Evolutionary conservation across 345 rosid species (phyloP).

Genomic region (Durio zibethinus): DNA sequence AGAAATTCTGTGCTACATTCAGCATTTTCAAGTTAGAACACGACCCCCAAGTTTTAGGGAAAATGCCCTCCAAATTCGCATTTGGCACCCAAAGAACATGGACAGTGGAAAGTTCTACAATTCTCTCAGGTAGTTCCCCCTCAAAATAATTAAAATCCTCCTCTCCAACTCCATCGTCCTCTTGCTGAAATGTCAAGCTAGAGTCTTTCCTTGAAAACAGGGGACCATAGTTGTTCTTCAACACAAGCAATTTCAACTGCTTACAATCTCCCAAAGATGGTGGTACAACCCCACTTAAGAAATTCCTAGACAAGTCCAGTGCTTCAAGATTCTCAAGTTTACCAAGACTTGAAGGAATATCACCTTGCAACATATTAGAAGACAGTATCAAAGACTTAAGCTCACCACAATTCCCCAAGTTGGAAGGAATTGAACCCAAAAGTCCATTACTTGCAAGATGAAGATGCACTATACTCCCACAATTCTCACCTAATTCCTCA

Average conservation of each 20-base stretch:
- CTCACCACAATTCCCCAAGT: not conserved
- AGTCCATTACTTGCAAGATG: slow-evolving; percentile 5
- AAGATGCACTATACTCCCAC: slow-evolving; percentile 4
- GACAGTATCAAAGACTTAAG: slow-evolving; percentile 4
- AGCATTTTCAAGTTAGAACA: not conserved
- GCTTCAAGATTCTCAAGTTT: slow-evolving; percentile 7
- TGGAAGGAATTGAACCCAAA: not conserved
- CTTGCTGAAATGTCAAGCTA: slow-evolving; percentile 17
- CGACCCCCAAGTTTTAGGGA: not conserved
- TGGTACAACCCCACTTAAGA: not conserved
- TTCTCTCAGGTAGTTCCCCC: not conserved
- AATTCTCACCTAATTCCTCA: not conserved
- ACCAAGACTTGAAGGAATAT: slow-evolving; percentile 6
- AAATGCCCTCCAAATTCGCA: not conserved
- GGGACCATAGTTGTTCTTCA: slow-evolving; percentile 17
- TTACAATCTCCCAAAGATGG: not conserved
- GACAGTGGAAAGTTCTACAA: not conserved
- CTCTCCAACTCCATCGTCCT: slow-evolving; percentile 18
- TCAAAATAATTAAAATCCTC: slow-evolving; percentile 12
- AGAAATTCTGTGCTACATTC: slow-evolving; percentile 1
- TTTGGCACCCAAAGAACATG: slow-evolving; percentile 9
- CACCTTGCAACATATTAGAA: slow-evolving; percentile 1
- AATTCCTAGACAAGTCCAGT: slow-evolving; percentile 6
- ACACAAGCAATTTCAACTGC: slow-evolving; percentile 3
- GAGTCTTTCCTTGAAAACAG: slow-evolving; percentile 24